Evolutionary conservation across 1,284 basidiomycete genomes (phyloP), one percentile per base, ranked within the genome.

Genomic region (Schizopora paradoxa): DNA sequence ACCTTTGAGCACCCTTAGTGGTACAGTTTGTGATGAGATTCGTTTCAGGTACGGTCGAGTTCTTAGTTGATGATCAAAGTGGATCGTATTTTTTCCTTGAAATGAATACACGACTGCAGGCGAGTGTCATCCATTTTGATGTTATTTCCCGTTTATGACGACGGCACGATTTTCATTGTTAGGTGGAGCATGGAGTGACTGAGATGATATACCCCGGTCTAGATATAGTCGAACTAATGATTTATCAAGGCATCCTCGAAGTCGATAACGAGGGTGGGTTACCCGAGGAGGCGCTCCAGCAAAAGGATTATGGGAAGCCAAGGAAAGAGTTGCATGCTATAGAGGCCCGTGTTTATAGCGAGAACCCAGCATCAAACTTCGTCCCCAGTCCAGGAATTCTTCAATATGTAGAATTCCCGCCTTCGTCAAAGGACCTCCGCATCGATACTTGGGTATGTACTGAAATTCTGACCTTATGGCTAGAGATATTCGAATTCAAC

Each of bases 101-200:
- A 59, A 79, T 86, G 74, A 87, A 88, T 52, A 79, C 82, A 0
- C 70, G 82, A 5, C 73, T 86, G 44, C 82, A 84, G 63, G 75
- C 73, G 52, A 43, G 62, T 42, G 18, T 29, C 11, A 22, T 19
- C 13, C 14, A 27, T 11, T 43, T 4, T 34, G 16, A 13, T 41
- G 33, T 38, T 37, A 39, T 46, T 16, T 25, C 26, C n/a, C 13
- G 29, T 6, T 18, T 39, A n/a, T n/a, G n/a, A n/a, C n/a, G n/a
- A n/a, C n/a, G n/a, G n/a, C 14, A 43, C 13, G n/a, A 39, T 35
- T 19, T 28, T 31, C 6, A 6, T 3, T 23, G 7, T 31, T 43
- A 79, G 70, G 83, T 86, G 13, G 85, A 86, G 61, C 84, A 86
- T 54, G 70, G 77, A 1, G 70, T 87, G 31, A 86, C 82, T 0